Percentiles rank a stretch among this genome's conserved stretches.
These are phyloP conservation scores for Cryptosporidium viatorum DNA, from an alignment of 169 alveolate genomes.

Conservation along the genomic window DNA sequence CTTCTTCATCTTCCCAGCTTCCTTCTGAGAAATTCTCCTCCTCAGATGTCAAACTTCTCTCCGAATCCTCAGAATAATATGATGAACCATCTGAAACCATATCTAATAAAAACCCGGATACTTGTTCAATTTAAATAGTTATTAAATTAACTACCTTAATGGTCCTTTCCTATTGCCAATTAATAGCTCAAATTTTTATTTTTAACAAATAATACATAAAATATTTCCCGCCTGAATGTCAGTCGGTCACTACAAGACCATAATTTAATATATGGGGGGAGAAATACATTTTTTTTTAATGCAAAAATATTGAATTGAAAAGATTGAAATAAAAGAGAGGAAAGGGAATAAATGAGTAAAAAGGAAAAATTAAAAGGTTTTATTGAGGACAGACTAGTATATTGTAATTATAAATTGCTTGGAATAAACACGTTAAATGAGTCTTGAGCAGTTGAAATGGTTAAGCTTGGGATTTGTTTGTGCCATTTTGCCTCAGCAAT, in stretches of 20 bases:
- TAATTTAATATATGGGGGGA: background rate
- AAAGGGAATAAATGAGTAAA: background rate
- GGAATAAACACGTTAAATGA: slow-evolving; percentile 68
- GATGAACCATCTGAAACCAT: slow-evolving; percentile 61
- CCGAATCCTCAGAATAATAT: slow-evolving; percentile 59
- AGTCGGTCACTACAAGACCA: background rate
- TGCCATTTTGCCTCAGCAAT: slow-evolving; percentile 76
- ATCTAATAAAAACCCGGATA: background rate
- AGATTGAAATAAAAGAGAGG: background rate
- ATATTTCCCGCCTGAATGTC: background rate
- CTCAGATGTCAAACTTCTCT: slow-evolving; percentile 23
- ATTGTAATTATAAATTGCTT: slow-evolving; percentile 25
- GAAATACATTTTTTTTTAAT: background rate
- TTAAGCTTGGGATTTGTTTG: slow-evolving; percentile 57
- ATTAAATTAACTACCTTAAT: background rate
- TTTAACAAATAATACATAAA: no score
- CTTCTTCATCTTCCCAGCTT: slow-evolving; percentile 44
- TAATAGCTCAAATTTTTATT: background rate
- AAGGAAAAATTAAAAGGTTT: background rate
- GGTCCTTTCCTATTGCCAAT: background rate
- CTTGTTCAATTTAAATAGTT: background rate
- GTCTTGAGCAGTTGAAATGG: slow-evolving; percentile 73
- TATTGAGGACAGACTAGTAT: background rate
- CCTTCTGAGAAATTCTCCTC: slow-evolving; percentile 28
- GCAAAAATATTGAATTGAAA: background rate